Base-by-base conservation (phyloP, 208 protist genomes). In the Wallacemonas collosoma region DNA sequence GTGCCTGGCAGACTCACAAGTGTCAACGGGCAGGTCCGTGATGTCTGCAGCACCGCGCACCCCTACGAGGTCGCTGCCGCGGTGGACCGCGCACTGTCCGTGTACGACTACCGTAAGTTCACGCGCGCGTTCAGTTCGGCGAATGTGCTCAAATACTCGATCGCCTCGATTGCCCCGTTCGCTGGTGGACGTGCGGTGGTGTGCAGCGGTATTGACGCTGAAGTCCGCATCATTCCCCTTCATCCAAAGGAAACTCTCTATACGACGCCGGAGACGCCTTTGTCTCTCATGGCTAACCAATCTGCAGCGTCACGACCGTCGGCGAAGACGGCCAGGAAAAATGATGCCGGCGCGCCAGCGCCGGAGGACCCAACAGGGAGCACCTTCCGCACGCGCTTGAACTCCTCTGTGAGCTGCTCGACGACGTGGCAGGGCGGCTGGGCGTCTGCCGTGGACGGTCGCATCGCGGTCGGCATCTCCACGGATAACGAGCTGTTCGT, bases 41-140 rank as follows among this genome's bases (percentile, higher is more conserved):
- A 90, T 75, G 77, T 85, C 7, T 92, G 90, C 65, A 68, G 40
- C 26, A 88, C 83, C n/a, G 62, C 51, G 39, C 87, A 84, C 62
- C 77, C 85, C 8, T 85, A 79, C 69, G 87, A 95, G 71, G 80
- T 93, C 38, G 87, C 75, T n/a, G 41, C 82, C 14, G 73, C 78
- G 38, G 75, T 91, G 9, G 90, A 92, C 66, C 87, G 90, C 3
- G 81, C 88, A 3, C 44, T 95, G 14, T 88, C 76, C 71, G 80
- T 93, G 12, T 88, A 88, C 76, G 90, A 95, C 74, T 62, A 88
- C 48, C 87, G 90, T 67, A 95, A 93, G 72, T 95, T 89, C 79
- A 91, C 47, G 48, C 77, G 86, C 38, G 73, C 83, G 39, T 74
- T 77, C 45, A 84, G 86, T 41, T 80, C 80, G 5, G 87, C 85